A percentile compares a stretch with the other conserved stretches of the same genome.
These are phyloP conservation scores for Boechera divaricarpa DNA, from an alignment of 345 rosid species.

Conservation along the genomic window DNA sequence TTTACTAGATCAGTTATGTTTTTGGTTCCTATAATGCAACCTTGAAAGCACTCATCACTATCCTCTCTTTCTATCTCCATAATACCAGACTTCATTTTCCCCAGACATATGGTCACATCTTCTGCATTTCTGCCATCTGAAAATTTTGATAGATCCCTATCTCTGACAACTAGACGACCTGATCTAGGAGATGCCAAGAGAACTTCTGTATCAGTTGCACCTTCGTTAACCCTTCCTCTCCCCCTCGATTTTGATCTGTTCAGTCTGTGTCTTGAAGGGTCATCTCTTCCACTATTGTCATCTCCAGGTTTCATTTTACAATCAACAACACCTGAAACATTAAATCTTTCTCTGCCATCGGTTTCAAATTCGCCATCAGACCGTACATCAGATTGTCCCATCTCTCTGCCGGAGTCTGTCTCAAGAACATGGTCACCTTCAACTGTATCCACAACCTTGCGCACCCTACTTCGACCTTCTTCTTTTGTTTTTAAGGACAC, in stretches of 20 bases:
- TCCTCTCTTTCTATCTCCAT: constrained; percentile 68
- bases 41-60: constrained; percentile 74
- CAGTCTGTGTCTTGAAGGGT: constrained; percentile 64
- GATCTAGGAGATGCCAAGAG: constrained; percentile 68
- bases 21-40: constrained; percentile 76
- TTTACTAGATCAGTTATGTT: constrained; percentile 80
- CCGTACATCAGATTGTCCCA: constrained; percentile 53
- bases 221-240: constrained; percentile 74
- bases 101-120: constrained; percentile 57
- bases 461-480: constrained; percentile 72
- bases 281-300: constrained; percentile 82
- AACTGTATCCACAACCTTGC: constrained; percentile 65
- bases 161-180: constrained; percentile 65
- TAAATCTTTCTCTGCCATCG: constrained; percentile 61
- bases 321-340: constrained; percentile 53
- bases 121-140: constrained; percentile 58
- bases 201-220: constrained; percentile 61
- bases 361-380: constrained; percentile 53
- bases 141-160: constrained; percentile 54
- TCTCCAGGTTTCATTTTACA: constrained; percentile 63
- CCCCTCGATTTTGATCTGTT: constrained; percentile 67
- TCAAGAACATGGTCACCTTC: constrained; percentile 59
- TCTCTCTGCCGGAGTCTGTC: constrained; percentile 46
- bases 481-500: constrained; percentile 67
- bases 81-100: constrained; percentile 51